phyloP scores from a whole-genome alignment of 163 green algal genomes.

The Prototheca wickerhamii region DNA sequence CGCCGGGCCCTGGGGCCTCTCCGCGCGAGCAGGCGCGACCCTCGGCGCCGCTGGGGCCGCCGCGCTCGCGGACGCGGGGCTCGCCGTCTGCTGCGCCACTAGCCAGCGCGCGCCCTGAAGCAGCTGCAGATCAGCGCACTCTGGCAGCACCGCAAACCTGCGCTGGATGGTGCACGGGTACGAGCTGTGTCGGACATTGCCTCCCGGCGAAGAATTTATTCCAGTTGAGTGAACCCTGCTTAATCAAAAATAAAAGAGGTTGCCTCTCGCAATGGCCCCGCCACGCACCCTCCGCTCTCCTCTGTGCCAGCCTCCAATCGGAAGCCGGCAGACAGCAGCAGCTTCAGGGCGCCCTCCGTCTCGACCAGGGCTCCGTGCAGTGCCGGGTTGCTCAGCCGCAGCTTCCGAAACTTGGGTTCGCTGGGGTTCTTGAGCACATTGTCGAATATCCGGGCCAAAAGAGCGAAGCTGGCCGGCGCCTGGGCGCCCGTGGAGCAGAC shows the following conservation, averaged over 20 bases:
- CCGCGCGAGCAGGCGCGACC: neutral
- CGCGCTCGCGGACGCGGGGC: neutral
- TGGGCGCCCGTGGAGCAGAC: neutral
- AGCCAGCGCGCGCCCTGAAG: constrained; percentile 21
- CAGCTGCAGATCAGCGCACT: constrained; percentile 18
- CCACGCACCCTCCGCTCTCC: neutral
- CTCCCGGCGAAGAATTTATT: constrained; percentile 5
- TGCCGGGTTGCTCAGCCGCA: constrained; percentile 72
- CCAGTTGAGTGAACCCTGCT: too few relatives aligned
- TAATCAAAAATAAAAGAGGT: too few relatives aligned
- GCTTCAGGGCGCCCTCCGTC: constrained; percentile 49
- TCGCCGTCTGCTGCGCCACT: constrained; percentile 1
- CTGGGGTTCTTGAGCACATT: constrained; percentile 61
- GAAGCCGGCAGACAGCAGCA: constrained; percentile 62
- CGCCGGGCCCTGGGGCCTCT: neutral
- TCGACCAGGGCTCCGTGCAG: constrained; percentile 66
- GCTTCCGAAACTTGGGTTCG: constrained; percentile 79
- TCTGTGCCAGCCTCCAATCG: constrained; percentile 13
- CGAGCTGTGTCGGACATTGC: neutral
- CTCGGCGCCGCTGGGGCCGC: constrained; percentile 3
- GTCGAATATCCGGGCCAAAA: constrained; percentile 37
- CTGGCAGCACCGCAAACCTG: constrained; percentile 36
- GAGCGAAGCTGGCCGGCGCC: too few relatives aligned
- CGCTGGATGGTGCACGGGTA: neutral
- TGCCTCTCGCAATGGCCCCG: neutral